Percentiles rank a stretch among this genome's conserved stretches.
Evolutionary conservation across 768 basidiomycete genomes (phyloP).

Genomic region (Neoboletus brunneissimus): DNA sequence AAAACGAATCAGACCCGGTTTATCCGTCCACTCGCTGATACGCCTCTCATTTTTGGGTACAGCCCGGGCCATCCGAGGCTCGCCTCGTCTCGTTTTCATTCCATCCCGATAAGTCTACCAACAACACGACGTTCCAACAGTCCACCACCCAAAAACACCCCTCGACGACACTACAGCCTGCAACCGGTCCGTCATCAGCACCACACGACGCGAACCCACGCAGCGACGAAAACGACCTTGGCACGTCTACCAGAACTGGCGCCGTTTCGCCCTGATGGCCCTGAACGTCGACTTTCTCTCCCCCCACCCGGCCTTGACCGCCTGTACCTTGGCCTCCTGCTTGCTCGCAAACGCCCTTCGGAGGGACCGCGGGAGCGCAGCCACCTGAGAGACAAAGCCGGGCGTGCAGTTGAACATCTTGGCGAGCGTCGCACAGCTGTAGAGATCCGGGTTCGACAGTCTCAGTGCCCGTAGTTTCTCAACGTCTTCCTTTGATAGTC

Average conservation of each 20-base stretch:
- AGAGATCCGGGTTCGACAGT: slow-evolving; percentile 50
- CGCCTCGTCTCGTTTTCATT: not conserved
- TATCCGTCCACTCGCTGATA: not conserved
- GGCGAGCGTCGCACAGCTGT: slow-evolving; percentile 67
- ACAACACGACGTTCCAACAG: not conserved
- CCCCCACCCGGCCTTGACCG: slow-evolving; percentile 60
- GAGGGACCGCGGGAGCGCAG: slow-evolving; percentile 54
- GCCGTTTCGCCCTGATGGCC: slow-evolving; percentile 66
- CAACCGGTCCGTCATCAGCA: not conserved
- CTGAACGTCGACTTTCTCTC: slow-evolving; percentile 60
- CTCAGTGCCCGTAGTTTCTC: slow-evolving; percentile 59
- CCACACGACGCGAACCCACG: not conserved
- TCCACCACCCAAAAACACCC: not conserved
- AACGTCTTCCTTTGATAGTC: slow-evolving; percentile 51
- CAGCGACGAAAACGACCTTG: slow-evolving; percentile 9
- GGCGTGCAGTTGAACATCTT: slow-evolving; percentile 72
- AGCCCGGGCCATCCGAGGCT: not conserved
- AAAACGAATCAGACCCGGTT: not conserved
- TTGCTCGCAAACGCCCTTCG: slow-evolving; percentile 41
- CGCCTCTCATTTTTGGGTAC: not conserved
- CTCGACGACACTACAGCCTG: not conserved
- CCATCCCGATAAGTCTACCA: not conserved
- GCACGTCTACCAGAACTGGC: slow-evolving; percentile 62
- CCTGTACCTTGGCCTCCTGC: slow-evolving; percentile 48
- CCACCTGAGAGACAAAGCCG: slow-evolving; percentile 61